Base-by-base conservation (phyloP, 306 rosid genomes). In the Glycyrrhiza uralensis region DNA sequence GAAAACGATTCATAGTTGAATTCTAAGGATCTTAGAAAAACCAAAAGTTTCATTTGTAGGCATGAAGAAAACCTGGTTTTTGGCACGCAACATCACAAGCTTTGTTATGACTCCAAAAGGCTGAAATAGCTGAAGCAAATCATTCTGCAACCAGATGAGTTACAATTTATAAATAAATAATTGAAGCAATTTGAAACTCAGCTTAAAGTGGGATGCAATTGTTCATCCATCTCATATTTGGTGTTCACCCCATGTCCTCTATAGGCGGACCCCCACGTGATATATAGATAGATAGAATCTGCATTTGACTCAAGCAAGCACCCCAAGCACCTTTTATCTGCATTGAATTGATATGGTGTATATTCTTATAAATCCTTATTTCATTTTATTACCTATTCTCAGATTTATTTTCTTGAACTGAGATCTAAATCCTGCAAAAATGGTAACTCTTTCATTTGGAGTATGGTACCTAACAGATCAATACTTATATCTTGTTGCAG, bases 21-120 rank as follows among this genome's bases (percentile, higher is more conserved):
- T 47, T 55, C 46, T 15, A 10, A 50, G 59, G 66, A 20, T 66
- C 18, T 29, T 6, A 45, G 49, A 64, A 32, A 63, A 60, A 74
- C 50, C 74, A 10, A 13, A 50, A 15, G 8, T 5, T 13, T 54
- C 24, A 65, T 12, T 41, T 42, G 52, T 46, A 50, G 47, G 58
- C 52, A 58, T 57, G 26, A 66, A 75, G 49, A 76, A 68, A 66
- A 95, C 99, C 99, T 95, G 99, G 80, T 95, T 95, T 83, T 95
- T 95, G 1, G 99, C 96, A 23, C 99, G 97, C 78, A 95, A 90
- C 97, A 95, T 91, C 71, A 95, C 99, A 72, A 95, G 99, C 89
- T 95, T 95, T 36, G 96, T 95, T 78, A 95, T 91, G 69, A 91
- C 97, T 74, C 99, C 99, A 77, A 95, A 91, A 52, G 97, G 96